Conservation (phyloP, 108 stramenopile genomes). For the Nitzschia sp. region DNA sequence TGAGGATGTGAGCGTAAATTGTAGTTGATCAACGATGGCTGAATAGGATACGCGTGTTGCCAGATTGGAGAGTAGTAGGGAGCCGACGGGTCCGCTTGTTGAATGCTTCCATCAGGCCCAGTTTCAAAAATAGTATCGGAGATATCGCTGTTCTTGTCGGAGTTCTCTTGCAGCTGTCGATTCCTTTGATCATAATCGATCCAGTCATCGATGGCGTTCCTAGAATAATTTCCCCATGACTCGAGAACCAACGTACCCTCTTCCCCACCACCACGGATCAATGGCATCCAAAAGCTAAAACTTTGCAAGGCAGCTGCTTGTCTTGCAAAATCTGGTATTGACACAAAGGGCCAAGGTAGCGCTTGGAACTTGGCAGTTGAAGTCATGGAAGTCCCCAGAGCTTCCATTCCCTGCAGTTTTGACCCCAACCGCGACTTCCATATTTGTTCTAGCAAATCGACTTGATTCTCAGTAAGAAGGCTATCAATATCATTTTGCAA, state of each 20-base stretch:
- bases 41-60: neutral
- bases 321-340: neutral
- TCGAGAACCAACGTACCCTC: neutral
- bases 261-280: neutral
- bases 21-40: neutral
- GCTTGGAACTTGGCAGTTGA: neutral
- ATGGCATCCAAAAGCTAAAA: constrained; percentile 2
- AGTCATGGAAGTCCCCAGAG: neutral
- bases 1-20: constrained; percentile 10
- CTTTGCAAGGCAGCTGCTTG: neutral
- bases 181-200: neutral
- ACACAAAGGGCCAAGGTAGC: neutral
- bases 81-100: neutral
- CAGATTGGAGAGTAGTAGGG: constrained; percentile 8
- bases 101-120: neutral
- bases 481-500: neutral
- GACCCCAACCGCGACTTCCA: constrained; percentile 4
- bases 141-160: neutral
- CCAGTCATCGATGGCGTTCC: neutral
- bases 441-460: neutral
- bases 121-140: neutral
- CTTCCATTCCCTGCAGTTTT: neutral
- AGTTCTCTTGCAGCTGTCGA: neutral
- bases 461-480: neutral
- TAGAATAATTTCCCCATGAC: neutral